phyloP scores from a whole-genome alignment of 108 stramenopile genomes.

The Nitzschia palea region DNA sequence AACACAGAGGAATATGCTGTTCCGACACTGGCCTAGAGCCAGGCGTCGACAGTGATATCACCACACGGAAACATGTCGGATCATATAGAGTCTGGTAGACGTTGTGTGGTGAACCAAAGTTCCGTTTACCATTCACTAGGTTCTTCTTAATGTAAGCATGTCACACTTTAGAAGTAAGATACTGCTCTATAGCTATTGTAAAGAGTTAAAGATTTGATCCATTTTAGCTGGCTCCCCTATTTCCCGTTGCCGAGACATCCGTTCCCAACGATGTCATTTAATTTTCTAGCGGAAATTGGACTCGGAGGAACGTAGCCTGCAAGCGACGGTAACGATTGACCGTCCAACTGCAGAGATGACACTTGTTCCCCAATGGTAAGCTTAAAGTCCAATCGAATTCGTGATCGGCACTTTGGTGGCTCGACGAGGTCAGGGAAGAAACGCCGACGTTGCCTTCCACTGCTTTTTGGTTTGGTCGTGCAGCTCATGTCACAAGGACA shows the following conservation, averaged over 20 bases:
- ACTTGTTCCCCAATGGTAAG: conserved; percentile 13
- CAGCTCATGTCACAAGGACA: neutral
- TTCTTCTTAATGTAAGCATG: too few relatives aligned
- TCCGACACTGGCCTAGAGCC: conserved; percentile 35
- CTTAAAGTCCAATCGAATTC: conserved; percentile 27
- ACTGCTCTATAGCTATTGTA: too few relatives aligned
- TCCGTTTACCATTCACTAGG: too few relatives aligned
- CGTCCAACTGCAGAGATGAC: conserved; percentile 25
- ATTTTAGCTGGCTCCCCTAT: too few relatives aligned
- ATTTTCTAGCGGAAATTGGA: conserved; percentile 13
- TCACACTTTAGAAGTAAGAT: too few relatives aligned
- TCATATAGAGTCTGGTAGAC: conserved; percentile 11
- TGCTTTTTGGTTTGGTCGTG: conserved; percentile 8
- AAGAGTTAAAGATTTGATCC: too few relatives aligned
- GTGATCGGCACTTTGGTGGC: conserved; percentile 2
- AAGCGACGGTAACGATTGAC: neutral
- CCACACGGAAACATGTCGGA: neutral
- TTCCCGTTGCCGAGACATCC: too few relatives aligned
- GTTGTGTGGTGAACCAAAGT: neutral
- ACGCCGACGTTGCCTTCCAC: conserved; percentile 13
- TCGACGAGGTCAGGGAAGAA: conserved; percentile 18
- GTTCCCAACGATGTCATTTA: too few relatives aligned
- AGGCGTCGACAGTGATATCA: conserved; percentile 4
- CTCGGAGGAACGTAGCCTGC: conserved; percentile 26
- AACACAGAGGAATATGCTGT: conserved; percentile 43